Evolutionary conservation across 495 filamentous ascomycete species (phyloP).

Genomic region (Lasiosphaeria miniovina): DNA sequence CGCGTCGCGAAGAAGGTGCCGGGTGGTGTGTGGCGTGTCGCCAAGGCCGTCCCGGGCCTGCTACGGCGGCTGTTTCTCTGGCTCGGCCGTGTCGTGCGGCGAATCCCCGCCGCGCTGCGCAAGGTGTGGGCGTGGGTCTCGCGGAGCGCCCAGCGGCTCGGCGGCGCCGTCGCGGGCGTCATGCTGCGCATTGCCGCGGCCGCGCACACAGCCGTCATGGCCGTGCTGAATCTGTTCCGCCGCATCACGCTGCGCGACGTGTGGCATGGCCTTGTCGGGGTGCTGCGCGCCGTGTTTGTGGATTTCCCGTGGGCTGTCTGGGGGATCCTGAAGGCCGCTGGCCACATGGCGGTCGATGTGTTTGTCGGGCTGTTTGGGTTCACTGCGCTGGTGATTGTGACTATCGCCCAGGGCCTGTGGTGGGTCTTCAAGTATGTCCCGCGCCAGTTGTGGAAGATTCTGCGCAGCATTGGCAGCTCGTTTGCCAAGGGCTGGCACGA

Average conservation of each 20-base stretch:
- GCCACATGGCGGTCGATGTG: slow-evolving; percentile 20
- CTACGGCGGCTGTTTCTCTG: slow-evolving; percentile 16
- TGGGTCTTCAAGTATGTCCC: slow-evolving; percentile 35
- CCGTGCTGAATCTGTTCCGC: slow-evolving; percentile 36
- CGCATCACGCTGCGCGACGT: slow-evolving; percentile 38
- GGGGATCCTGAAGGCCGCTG: slow-evolving; percentile 22
- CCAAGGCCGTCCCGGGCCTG: slow-evolving; percentile 18
- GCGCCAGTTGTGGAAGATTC: slow-evolving; percentile 31
- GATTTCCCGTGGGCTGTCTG: slow-evolving; percentile 31
- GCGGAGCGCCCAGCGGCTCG: slow-evolving; percentile 27
- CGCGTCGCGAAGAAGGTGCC: slow-evolving; percentile 20
- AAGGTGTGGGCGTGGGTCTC: slow-evolving; percentile 31
- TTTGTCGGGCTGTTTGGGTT: slow-evolving; percentile 32
- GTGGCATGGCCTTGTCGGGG: slow-evolving; percentile 32
- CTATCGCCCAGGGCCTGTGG: slow-evolving; percentile 22
- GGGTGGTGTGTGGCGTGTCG: slow-evolving; percentile 2
- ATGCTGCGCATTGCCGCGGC: slow-evolving; percentile 29
- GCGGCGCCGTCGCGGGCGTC: slow-evolving; percentile 24
- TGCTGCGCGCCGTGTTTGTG: slow-evolving; percentile 32
- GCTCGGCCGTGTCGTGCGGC: slow-evolving; percentile 24
- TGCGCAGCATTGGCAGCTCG: slow-evolving; percentile 29
- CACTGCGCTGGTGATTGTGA: slow-evolving; percentile 28
- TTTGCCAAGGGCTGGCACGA: slow-evolving; percentile 37
- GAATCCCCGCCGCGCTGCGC: slow-evolving; percentile 31
- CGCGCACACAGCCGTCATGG: slow-evolving; percentile 36